These are phyloP conservation scores for Leccinum laetum DNA, from an alignment of 1,284 basidiomycete genomes.

Conservation along the genomic window DNA sequence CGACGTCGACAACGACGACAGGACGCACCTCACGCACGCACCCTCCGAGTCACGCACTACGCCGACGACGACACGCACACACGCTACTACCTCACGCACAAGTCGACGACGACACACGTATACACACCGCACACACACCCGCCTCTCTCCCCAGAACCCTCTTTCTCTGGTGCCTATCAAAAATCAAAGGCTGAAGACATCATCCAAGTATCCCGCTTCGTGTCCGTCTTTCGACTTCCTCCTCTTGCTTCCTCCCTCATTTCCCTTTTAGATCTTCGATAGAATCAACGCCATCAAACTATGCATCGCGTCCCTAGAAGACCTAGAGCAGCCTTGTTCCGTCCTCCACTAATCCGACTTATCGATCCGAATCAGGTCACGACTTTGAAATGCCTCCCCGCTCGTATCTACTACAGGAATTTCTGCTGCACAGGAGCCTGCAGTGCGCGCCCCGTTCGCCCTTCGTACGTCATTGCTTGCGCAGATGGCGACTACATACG, in stretches of 20 bases:
- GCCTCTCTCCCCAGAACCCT: no score
- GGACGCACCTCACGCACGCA: no score
- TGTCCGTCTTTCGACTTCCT: slow-evolving; percentile 15
- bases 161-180: slow-evolving; percentile 3
- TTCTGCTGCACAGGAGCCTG: no score
- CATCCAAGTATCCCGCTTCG: slow-evolving; percentile 19
- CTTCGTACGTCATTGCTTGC: background rate
- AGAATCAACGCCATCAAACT: slow-evolving; percentile 23
- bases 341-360: background rate
- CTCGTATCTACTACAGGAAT: background rate
- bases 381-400: no score
- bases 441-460: no score
- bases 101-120: no score
- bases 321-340: background rate
- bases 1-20: no score
- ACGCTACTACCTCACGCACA: no score
- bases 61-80: no score
- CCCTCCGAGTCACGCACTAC: no score
- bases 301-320: slow-evolving; percentile 14
- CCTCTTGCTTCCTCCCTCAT: background rate
- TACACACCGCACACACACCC: no score
- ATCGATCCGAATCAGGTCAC: background rate
- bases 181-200: slow-evolving; percentile 17
- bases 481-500: background rate
- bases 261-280: slow-evolving; percentile 22